A percentile compares a stretch with the other conserved stretches of the same genome.
These are phyloP conservation scores for Epichloe coenophiala DNA, from an alignment of 2,329 filamentous ascomycete species.

Conservation along the genomic window DNA sequence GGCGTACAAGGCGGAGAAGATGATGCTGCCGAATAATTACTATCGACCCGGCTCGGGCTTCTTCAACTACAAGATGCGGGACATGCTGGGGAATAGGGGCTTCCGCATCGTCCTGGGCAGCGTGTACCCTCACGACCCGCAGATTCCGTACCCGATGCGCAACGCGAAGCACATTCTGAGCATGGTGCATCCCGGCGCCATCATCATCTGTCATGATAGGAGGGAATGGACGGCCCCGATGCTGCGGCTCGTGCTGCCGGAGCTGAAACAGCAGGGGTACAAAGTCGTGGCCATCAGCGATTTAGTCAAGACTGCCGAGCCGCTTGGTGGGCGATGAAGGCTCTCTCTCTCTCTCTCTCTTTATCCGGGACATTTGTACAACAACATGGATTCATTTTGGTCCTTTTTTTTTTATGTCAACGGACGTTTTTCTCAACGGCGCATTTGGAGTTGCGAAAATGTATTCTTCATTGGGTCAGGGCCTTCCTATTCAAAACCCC, in stretches of 20 bases:
- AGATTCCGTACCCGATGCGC: constrained; percentile 53
- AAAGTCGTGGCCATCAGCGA: constrained; percentile 57
- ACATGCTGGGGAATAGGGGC: constrained; percentile 42
- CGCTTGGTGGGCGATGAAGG: constrained; percentile 12
- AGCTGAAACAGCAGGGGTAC: constrained; percentile 57
- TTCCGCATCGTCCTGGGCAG: constrained; percentile 68
- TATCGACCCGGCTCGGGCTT: constrained; percentile 79
- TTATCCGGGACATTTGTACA: background rate
- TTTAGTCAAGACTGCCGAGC: constrained; percentile 34
- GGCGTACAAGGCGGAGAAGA: constrained; percentile 38
- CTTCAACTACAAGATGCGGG: constrained; percentile 60
- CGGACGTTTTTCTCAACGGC: background rate
- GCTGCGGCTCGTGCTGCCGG: constrained; percentile 58
- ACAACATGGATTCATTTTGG: background rate
- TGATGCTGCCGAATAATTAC: constrained; percentile 42
- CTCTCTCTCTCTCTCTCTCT: no score
- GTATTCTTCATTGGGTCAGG: background rate
- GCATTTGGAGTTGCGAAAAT: background rate
- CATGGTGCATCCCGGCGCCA: constrained; percentile 61
- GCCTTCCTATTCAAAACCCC: background rate
- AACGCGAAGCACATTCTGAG: constrained; percentile 72
- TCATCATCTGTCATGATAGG: constrained; percentile 79
- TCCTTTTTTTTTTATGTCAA: background rate
- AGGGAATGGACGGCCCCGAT: constrained; percentile 73
- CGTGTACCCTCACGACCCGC: constrained; percentile 86